A percentile compares a stretch with the other conserved stretches of the same genome.
Evolutionary conservation across 768 basidiomycete species (phyloP).

Genomic region (Clitopilus hobsonii): DNA sequence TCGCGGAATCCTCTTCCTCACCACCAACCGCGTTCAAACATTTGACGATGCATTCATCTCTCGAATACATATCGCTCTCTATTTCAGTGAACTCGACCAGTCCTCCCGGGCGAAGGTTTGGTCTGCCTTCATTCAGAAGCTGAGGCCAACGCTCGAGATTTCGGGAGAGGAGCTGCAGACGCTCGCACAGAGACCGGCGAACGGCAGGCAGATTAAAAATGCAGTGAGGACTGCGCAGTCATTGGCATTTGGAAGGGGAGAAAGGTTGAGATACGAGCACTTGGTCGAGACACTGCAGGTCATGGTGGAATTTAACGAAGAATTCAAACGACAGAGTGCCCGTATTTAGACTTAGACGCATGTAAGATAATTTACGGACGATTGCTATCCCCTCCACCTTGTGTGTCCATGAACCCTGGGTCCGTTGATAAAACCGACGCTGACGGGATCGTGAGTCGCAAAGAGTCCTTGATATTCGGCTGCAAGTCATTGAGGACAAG

Average conservation of each 20-base stretch:
- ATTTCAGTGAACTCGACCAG: slow-evolving; percentile 53
- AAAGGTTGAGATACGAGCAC: slow-evolving; percentile 43
- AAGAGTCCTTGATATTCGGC: too few species aligned
- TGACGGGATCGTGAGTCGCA: too few species aligned
- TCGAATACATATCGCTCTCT: slow-evolving; percentile 61
- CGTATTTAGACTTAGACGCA: too few species aligned
- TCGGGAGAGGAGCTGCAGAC: slow-evolving; percentile 35
- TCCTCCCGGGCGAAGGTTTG: slow-evolving; percentile 59
- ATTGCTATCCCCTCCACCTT: too few species aligned
- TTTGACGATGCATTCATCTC: slow-evolving; percentile 70
- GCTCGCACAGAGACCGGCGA: slow-evolving; percentile 48
- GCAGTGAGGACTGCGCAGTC: slow-evolving; percentile 59
- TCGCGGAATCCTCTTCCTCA: slow-evolving; percentile 52
- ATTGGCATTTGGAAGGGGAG: slow-evolving; percentile 45
- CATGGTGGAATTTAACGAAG: slow-evolving; percentile 53
- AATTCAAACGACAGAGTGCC: slow-evolving; percentile 37
- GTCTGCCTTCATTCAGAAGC: slow-evolving; percentile 53
- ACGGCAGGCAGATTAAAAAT: slow-evolving; percentile 70
- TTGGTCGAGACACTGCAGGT: slow-evolving; percentile 54
- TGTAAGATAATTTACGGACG: too few species aligned
- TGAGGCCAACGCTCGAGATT: slow-evolving; percentile 29
- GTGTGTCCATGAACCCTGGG: too few species aligned
- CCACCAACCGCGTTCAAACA: slow-evolving; percentile 51
- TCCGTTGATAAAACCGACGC: too few species aligned
- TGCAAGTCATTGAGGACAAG: too few species aligned